These are phyloP conservation scores for Alectoria sarmentosa DNA, from an alignment of 495 filamentous ascomycete species.

Conservation along the genomic window DNA sequence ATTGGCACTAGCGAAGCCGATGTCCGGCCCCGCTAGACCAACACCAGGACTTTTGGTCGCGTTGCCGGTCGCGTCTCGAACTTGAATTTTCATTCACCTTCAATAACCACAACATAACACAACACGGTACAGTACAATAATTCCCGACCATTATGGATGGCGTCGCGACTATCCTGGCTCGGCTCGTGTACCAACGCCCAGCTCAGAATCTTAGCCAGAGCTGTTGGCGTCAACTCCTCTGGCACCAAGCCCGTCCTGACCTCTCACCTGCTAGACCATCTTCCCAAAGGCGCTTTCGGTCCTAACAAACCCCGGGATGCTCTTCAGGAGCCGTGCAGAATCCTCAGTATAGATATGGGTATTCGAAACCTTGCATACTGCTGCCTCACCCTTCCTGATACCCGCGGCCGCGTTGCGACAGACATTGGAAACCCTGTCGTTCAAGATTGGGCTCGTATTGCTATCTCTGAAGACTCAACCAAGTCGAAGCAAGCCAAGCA, in stretches of 20 bases:
- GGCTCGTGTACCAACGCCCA: conserved; percentile 37
- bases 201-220: conserved; percentile 45
- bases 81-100: no score
- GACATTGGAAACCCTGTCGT: conserved; percentile 1
- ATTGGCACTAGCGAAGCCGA: no score
- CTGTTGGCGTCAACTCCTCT: conserved; percentile 43
- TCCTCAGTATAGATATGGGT: conserved; percentile 91
- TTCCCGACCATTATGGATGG: conserved; percentile 28
- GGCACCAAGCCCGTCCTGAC: conserved; percentile 44
- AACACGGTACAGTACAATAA: no score
- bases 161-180: conserved; percentile 32
- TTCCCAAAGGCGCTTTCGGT: conserved; percentile 12
- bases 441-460: conserved; percentile 25
- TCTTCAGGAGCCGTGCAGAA: conserved; percentile 21
- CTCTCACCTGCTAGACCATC: conserved; percentile 18
- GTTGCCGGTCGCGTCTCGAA: no score
- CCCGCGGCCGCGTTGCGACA: neutral
- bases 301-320: neutral
- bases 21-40: no score
- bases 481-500: neutral
- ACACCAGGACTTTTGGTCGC: no score
- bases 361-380: conserved; percentile 82
- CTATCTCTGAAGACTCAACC: conserved; percentile 10
- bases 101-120: no score
- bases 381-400: conserved; percentile 41